Conservation (phyloP, 257 asterid genomes). For the Paulownia fortunei region DNA sequence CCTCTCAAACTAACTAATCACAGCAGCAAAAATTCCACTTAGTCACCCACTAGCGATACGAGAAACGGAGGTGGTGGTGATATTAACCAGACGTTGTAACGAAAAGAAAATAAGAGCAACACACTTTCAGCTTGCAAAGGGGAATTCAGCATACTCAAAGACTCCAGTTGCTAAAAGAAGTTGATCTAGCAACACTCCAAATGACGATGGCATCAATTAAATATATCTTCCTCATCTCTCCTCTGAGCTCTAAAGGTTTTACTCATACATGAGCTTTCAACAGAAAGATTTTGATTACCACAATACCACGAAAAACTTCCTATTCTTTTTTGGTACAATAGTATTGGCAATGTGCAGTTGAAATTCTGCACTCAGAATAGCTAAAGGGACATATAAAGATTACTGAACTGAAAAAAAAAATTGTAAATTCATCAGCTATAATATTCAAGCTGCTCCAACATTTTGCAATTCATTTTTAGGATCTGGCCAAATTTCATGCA, state of each 20-base stretch:
- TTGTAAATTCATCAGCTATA: background rate
- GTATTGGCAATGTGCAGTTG: too few relatives aligned
- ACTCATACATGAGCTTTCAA: too few relatives aligned
- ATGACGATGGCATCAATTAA: background rate
- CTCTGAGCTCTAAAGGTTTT: background rate
- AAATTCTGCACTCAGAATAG: too few relatives aligned
- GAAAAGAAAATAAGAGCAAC: background rate
- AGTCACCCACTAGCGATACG: background rate
- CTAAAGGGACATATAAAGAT: background rate
- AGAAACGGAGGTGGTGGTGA: background rate
- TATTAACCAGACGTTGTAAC: background rate
- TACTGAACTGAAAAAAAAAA: background rate
- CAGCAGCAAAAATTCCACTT: constrained; percentile 3
- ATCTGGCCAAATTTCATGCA: too few relatives aligned
- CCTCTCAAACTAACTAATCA: background rate
- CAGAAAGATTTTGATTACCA: too few relatives aligned
- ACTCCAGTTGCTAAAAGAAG: background rate
- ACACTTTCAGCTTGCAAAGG: background rate
- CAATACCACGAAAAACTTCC: too few relatives aligned
- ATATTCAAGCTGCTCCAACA: background rate
- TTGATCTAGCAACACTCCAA: background rate
- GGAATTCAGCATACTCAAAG: constrained; percentile 5
- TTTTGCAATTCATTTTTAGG: too few relatives aligned
- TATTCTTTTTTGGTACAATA: too few relatives aligned
- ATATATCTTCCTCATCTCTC: background rate